Percentiles rank a stretch among this genome's conserved stretches.
Evolutionary conservation across 768 basidiomycete genomes (phyloP).

Genomic region (Lenzites betulinus): DNA sequence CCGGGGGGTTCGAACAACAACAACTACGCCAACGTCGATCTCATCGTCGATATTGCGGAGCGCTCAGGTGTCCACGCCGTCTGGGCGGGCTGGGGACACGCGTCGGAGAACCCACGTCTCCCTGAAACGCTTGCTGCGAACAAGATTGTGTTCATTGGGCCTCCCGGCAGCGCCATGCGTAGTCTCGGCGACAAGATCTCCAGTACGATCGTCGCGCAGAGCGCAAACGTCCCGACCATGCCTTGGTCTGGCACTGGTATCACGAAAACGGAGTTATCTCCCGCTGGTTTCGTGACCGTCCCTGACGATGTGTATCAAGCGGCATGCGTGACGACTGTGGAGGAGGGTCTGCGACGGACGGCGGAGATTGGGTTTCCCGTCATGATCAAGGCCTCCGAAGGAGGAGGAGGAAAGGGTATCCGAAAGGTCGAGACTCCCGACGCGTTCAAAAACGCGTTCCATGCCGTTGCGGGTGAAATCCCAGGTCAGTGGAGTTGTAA

Average conservation of each 20-base stretch:
- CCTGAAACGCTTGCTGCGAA: constrained; percentile 91
- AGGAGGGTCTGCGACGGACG: constrained; percentile 82
- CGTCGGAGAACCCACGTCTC: constrained; percentile 96
- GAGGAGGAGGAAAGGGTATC: constrained; percentile 99
- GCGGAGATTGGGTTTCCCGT: constrained; percentile 94
- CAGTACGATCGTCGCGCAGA: constrained; percentile 98
- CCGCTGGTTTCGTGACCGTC: constrained; percentile 92
- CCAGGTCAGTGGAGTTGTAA: constrained; percentile 64
- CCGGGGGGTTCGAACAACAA: constrained; percentile 99
- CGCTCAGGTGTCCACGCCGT: constrained; percentile 97
- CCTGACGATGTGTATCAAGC: constrained; percentile 84
- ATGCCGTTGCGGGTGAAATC: constrained; percentile 94
- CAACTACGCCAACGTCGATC: constrained; percentile 99
- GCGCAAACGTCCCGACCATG: constrained; percentile 96
- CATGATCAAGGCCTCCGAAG: constrained; percentile 99
- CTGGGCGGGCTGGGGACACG: constrained; percentile 99
- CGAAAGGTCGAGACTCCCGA: constrained; percentile 88
- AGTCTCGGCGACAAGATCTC: constrained; percentile 99
- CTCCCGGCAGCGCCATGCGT: constrained; percentile 98
- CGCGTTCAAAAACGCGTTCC: constrained; percentile 91
- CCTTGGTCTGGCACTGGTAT: constrained; percentile 98
- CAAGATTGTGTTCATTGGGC: constrained; percentile 99
- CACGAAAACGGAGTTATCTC: constrained; percentile 79
- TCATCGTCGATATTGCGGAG: constrained; percentile 98
- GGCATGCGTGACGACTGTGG: constrained; percentile 87